Conservation (phyloP, 345 rosid genomes). For the Gossypium anomalum region DNA sequence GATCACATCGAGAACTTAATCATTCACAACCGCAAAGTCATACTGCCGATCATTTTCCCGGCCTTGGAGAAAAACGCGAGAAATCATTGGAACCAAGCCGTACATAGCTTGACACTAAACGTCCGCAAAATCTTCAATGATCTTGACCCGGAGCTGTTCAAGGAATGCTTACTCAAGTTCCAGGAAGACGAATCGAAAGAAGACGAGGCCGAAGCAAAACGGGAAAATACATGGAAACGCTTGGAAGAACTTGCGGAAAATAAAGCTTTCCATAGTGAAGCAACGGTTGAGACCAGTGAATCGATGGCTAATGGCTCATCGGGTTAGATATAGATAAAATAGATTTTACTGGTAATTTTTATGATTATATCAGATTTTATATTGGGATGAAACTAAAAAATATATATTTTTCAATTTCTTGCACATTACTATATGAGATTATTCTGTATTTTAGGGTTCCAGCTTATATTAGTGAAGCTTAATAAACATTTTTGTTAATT, state of each 20-base stretch:
- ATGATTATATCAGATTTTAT: conserved; percentile 10
- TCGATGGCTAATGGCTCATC: conserved; percentile 16
- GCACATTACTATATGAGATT: neutral
- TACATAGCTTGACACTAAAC: conserved; percentile 55
- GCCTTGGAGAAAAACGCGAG: conserved; percentile 53
- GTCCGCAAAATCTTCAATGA: conserved; percentile 55
- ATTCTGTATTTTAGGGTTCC: neutral
- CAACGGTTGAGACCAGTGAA: neutral
- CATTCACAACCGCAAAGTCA: conserved; percentile 47
- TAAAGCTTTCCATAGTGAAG: conserved; percentile 29
- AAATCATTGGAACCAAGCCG: conserved; percentile 65
- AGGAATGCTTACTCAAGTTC: conserved; percentile 46
- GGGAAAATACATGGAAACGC: conserved; percentile 49
- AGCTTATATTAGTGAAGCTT: neutral
- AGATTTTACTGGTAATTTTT: neutral
- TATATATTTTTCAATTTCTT: neutral
- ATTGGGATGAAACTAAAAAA: neutral
- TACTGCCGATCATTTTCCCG: conserved; percentile 58
- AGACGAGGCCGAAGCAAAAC: conserved; percentile 30
- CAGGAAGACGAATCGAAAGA: conserved; percentile 45
- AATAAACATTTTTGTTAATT: conserved; percentile 15
- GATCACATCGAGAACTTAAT: conserved; percentile 64
- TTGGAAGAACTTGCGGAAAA: conserved; percentile 68
- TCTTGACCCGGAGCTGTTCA: conserved; percentile 47
- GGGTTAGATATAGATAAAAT: conserved; percentile 18